Percentiles rank a stretch among this genome's conserved stretches.
Conservation (phyloP, 139 green algal species). For the Bryopsis sp. region DNA sequence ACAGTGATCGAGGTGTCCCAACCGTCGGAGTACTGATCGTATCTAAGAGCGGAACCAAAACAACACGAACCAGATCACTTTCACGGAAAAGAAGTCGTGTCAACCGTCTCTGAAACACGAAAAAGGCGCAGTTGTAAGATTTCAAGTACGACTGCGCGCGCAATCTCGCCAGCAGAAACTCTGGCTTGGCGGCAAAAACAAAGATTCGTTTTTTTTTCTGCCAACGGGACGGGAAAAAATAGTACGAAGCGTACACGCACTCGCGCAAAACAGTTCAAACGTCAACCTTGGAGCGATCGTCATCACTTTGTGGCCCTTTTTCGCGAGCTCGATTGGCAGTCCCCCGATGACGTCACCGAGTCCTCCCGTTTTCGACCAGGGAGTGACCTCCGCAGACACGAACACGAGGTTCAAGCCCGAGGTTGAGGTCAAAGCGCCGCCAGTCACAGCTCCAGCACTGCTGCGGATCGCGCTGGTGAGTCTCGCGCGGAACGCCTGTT, state of each 20-base stretch:
- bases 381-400: slow-evolving; percentile 56
- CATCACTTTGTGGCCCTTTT: slow-evolving; percentile 92
- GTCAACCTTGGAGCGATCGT: slow-evolving; percentile 86
- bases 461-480: neutral
- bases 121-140: neutral
- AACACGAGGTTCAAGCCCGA: slow-evolving; percentile 52
- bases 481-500: neutral
- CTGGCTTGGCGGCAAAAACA: neutral
- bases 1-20: slow-evolving; percentile 85
- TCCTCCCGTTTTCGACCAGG: slow-evolving; percentile 85
- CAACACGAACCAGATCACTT: neutral
- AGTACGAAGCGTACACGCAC: neutral
- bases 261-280: neutral
- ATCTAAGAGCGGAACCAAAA: slow-evolving; percentile 37
- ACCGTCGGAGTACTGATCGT: slow-evolving; percentile 93
- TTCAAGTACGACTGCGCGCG: neutral
- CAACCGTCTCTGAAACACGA: neutral
- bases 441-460: neutral
- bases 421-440: neutral
- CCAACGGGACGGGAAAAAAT: neutral
- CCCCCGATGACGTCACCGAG: slow-evolving; percentile 67
- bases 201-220: neutral
- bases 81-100: neutral
- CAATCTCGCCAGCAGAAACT: neutral
- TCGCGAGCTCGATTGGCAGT: slow-evolving; percentile 74